Evolutionary conservation across 2,329 filamentous ascomycete genomes (phyloP).

Genomic region (Aaosphaeria arxii): DNA sequence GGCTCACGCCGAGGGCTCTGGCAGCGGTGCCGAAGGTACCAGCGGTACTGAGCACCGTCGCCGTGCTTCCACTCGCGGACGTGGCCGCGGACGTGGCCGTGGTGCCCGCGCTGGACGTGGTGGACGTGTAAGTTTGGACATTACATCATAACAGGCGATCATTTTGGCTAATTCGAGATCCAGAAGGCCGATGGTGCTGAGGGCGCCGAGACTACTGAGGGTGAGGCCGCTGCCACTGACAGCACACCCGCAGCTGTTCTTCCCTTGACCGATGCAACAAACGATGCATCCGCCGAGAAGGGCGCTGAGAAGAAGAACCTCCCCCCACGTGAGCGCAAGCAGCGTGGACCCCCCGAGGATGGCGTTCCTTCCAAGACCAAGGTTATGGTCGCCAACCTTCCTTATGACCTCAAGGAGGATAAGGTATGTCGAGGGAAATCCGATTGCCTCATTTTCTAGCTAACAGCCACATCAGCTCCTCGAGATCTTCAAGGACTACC

Average conservation of each 20-base stretch:
- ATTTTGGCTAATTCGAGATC: not conserved
- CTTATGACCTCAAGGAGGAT: constrained; percentile 96
- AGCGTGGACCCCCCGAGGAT: constrained; percentile 95
- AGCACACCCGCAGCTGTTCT: constrained; percentile 52
- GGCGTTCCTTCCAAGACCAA: constrained; percentile 99
- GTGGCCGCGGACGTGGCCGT: constrained; percentile 58
- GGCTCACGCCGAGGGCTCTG: constrained; percentile 69
- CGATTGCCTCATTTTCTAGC: constrained; percentile 8
- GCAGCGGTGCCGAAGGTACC: constrained; percentile 70
- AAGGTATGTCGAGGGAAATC: constrained; percentile 61
- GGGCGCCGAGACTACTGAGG: constrained; percentile 41
- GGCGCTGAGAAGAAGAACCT: constrained; percentile 45
- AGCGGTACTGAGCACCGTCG: constrained; percentile 62
- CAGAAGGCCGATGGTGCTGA: constrained; percentile 47
- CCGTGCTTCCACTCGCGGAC: constrained; percentile 55
- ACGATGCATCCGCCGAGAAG: constrained; percentile 47
- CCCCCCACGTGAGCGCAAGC: constrained; percentile 59
- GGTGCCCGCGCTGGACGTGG: constrained; percentile 60
- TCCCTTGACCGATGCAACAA: constrained; percentile 53
- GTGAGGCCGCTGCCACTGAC: constrained; percentile 48
- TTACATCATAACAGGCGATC: no score
- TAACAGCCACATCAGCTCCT: constrained; percentile 65
- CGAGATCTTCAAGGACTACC: constrained; percentile 91
- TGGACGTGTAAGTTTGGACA: constrained; percentile 49
- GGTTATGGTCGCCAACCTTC: constrained; percentile 99